These are phyloP conservation scores for Parasitella parasitica DNA, from an alignment of 371 early-diverging fungal species.

Conservation along the genomic window DNA sequence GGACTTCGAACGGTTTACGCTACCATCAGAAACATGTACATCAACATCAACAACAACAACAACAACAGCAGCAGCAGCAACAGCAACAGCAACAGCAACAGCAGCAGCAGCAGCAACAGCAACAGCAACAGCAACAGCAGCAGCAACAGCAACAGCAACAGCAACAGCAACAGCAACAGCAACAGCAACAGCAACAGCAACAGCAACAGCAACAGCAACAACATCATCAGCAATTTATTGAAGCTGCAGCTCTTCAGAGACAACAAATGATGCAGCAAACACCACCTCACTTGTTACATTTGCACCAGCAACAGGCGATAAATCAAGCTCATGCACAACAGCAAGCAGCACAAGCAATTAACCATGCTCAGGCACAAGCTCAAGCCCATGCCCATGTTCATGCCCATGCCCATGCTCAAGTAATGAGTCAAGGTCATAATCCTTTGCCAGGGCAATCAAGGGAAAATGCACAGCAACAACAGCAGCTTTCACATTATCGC, in stretches of 20 bases:
- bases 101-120: neutral
- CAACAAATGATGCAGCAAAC: neutral
- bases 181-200: neutral
- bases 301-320: conserved; percentile 3
- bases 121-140: conserved; percentile 11
- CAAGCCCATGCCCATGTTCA: neutral
- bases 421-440: neutral
- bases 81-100: neutral
- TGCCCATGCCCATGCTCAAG: neutral
- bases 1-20: conserved; percentile 43
- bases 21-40: conserved; percentile 47
- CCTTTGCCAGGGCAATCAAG: neutral
- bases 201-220: neutral
- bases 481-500: conserved; percentile 2
- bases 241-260: neutral
- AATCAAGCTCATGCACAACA: conserved; percentile 2
- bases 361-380: neutral
- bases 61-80: neutral
- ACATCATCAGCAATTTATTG: conserved; percentile 6
- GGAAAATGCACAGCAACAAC: neutral
- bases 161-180: neutral
- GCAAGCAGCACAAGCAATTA: neutral
- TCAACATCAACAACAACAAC: conserved; percentile 4
- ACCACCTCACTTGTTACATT: conserved; percentile 18
- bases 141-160: conserved; percentile 18